Conservation (phyloP, 2,329 filamentous ascomycete species). For the Aspergillus pseudoglaucus region DNA sequence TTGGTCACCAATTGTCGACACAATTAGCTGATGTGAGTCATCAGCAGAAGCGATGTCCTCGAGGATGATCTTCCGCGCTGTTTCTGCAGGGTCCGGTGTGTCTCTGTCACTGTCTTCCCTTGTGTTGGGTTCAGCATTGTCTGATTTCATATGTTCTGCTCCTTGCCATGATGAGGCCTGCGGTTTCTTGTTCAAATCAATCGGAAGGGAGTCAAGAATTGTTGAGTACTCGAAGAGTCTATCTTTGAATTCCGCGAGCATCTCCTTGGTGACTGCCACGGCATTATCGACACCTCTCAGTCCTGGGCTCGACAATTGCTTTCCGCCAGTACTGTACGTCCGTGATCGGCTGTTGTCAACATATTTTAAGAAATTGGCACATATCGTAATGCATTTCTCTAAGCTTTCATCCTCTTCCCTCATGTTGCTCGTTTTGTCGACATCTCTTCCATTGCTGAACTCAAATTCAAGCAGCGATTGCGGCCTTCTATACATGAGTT, state of each 20-base stretch:
- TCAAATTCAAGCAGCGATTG: no score
- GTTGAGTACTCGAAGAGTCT: conserved; percentile 15
- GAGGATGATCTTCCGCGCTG: conserved; percentile 20
- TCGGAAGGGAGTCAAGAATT: conserved; percentile 16
- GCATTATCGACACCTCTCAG: neutral
- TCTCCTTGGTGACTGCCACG: conserved; percentile 1
- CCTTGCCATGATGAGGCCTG: conserved; percentile 4
- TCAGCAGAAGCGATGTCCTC: conserved; percentile 23
- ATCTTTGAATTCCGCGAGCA: conserved; percentile 11
- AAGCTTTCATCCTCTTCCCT: conserved; percentile 30
- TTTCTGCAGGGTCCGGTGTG: conserved; percentile 19
- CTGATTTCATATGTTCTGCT: conserved; percentile 7
- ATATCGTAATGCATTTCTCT: conserved; percentile 30
- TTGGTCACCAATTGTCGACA: conserved; percentile 27
- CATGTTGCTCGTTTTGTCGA: conserved; percentile 8
- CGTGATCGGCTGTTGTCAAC: conserved; percentile 20
- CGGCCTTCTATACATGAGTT: conserved; percentile 22
- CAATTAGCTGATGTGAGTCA: conserved; percentile 23
- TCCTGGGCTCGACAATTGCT: neutral
- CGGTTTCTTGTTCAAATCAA: conserved; percentile 16
- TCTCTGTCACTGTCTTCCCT: conserved; percentile 24
- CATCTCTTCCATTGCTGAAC: conserved; percentile 10
- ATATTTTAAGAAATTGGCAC: conserved; percentile 25
- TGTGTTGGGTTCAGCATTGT: conserved; percentile 9
- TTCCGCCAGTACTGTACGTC: neutral